These are phyloP conservation scores for Nelumbo lutea DNA, from an alignment of 164 flowering plant genomes.

Conservation along the genomic window DNA sequence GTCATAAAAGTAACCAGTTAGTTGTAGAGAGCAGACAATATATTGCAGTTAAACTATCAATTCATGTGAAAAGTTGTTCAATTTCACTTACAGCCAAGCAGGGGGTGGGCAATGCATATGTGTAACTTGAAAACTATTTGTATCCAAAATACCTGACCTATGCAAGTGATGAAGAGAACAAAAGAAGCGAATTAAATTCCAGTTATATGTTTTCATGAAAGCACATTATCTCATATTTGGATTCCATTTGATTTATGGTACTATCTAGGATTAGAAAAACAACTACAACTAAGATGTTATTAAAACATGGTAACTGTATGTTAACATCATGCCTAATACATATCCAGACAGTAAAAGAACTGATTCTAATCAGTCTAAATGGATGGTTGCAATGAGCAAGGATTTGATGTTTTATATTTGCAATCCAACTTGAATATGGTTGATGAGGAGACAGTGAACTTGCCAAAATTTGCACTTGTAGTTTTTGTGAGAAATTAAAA, in stretches of 20 bases:
- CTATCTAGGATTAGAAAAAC: neutral
- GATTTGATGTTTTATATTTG: neutral
- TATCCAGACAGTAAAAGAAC: neutral
- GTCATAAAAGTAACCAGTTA: neutral
- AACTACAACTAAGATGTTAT: neutral
- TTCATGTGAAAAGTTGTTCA: conserved; percentile 1
- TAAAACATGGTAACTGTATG: neutral
- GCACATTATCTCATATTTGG: neutral
- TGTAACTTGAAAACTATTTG: conserved; percentile 51
- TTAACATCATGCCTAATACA: neutral
- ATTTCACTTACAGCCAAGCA: conserved; percentile 77
- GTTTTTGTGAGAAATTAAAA: too few species aligned
- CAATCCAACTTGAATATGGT: neutral
- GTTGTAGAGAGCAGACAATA: neutral
- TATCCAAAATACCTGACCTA: conserved; percentile 95
- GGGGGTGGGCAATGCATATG: conserved; percentile 98
- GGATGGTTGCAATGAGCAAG: neutral
- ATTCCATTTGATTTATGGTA: too few species aligned
- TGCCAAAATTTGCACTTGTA: neutral
- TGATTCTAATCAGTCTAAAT: neutral
- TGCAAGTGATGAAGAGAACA: conserved; percentile 4
- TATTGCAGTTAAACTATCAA: neutral
- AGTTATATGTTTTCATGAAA: neutral
- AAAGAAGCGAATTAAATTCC: neutral
- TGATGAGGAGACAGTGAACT: neutral